Conservation (phyloP, 257 asterid species). For the Fraxinus cuspidata region DNA sequence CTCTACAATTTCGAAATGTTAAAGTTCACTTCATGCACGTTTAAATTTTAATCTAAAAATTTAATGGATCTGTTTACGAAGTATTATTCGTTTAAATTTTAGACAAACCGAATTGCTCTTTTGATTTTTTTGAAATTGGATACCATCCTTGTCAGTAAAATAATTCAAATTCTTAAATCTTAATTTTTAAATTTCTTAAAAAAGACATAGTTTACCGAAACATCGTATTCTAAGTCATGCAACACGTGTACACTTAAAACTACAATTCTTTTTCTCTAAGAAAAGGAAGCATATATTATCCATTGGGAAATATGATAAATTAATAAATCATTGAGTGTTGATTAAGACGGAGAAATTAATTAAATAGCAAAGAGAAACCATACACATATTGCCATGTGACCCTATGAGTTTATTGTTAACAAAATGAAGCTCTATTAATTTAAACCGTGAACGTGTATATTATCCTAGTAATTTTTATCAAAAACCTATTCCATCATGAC, state of each 20-base stretch:
- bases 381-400: background rate
- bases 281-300: background rate
- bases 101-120: background rate
- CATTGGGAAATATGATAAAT: background rate
- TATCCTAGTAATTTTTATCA: background rate
- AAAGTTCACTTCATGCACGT: too few relatives aligned
- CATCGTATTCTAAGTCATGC: background rate
- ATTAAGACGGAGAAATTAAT: background rate
- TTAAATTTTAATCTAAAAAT: too few relatives aligned
- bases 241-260: slow-evolving; percentile 21
- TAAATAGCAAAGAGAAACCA: background rate
- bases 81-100: too few relatives aligned
- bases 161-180: background rate
- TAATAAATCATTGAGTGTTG: background rate
- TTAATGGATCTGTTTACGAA: too few relatives aligned
- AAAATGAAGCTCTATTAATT: background rate
- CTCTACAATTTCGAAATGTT: too few relatives aligned
- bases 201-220: too few relatives aligned
- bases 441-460: background rate
- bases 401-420: background rate
- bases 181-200: too few relatives aligned
- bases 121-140: too few relatives aligned
- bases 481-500: background rate
- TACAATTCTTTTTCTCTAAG: background rate
- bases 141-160: too few relatives aligned